These are phyloP conservation scores for Leishmania tropica DNA, from an alignment of 208 protist species.

Conservation along the genomic window DNA sequence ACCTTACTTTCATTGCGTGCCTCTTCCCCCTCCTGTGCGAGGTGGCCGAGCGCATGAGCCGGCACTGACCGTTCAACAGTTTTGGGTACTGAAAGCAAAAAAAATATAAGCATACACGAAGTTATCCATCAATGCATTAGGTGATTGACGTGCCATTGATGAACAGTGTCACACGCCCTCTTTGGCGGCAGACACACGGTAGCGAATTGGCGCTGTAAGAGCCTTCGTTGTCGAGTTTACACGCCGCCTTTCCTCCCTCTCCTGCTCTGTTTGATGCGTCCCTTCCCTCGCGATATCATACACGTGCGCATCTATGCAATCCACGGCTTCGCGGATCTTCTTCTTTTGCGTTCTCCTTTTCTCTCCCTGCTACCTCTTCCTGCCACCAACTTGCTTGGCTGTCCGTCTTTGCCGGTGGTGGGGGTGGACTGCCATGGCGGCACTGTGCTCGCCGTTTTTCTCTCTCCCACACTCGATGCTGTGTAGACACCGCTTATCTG, in stretches of 20 bases:
- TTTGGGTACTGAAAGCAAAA: not conserved
- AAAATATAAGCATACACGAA: not conserved
- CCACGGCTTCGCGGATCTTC: not conserved
- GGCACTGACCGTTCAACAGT: not conserved
- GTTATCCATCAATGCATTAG: not conserved
- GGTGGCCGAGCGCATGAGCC: not conserved
- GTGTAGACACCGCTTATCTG: not conserved
- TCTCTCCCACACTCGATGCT: not conserved
- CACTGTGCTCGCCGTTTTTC: not conserved
- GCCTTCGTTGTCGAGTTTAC: too few species aligned
- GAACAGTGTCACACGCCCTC: not conserved
- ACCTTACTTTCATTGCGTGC: not conserved
- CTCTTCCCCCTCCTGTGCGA: not conserved
- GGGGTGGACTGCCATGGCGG: not conserved
- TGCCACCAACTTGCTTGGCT: not conserved
- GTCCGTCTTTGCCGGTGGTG: not conserved
- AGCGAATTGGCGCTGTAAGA: not conserved
- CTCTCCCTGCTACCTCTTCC: not conserved
- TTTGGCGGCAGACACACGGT: too few species aligned
- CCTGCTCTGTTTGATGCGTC: too few species aligned
- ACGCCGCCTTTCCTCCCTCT: not conserved
- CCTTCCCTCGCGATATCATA: too few species aligned
- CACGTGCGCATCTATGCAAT: too few species aligned
- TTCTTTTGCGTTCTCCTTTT: not conserved
- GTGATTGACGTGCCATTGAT: not conserved